A percentile compares a stretch with the other conserved stretches of the same genome.
Conservation (phyloP, 2,329 filamentous ascomycete genomes). For the Trichophyton verrucosum region DNA sequence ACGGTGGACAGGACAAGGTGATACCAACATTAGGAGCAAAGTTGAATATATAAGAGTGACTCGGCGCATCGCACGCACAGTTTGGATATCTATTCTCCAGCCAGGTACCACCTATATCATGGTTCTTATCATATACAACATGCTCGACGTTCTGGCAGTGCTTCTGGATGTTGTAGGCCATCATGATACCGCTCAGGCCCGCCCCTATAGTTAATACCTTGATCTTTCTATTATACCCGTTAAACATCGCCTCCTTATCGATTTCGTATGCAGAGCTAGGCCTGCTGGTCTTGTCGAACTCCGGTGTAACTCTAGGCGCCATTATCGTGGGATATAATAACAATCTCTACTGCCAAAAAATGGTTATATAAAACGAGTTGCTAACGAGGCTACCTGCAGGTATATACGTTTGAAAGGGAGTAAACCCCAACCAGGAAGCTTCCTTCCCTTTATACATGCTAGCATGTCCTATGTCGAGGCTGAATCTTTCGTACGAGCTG, state of each 20-base stretch:
- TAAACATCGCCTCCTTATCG: slow-evolving; percentile 13
- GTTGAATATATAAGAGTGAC: slow-evolving; percentile 35
- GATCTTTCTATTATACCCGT: slow-evolving; percentile 32
- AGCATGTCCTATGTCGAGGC: too few species aligned
- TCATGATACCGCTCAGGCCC: slow-evolving; percentile 29
- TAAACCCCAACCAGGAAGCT: too few species aligned
- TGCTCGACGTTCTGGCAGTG: slow-evolving; percentile 27
- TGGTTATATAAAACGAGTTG: too few species aligned
- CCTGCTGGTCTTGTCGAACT: background rate
- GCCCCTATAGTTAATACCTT: slow-evolving; percentile 31
- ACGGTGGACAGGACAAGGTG: background rate
- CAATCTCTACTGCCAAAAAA: too few species aligned
- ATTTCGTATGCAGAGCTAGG: slow-evolving; percentile 6
- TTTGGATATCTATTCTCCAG: slow-evolving; percentile 27
- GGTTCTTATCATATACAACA: slow-evolving; percentile 24
- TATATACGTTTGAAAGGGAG: too few species aligned
- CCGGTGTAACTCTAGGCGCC: background rate
- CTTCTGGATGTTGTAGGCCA: slow-evolving; percentile 28
- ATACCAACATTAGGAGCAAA: slow-evolving; percentile 29
- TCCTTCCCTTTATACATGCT: too few species aligned
- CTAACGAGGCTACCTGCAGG: too few species aligned
- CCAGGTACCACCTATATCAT: slow-evolving; percentile 29
- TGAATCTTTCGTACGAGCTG: too few species aligned
- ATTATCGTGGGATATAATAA: background rate
- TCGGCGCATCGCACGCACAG: slow-evolving; percentile 36